Evolutionary conservation across 805 yeast genomes (phyloP).

Genomic region (Scheffersomyces spartinae): DNA sequence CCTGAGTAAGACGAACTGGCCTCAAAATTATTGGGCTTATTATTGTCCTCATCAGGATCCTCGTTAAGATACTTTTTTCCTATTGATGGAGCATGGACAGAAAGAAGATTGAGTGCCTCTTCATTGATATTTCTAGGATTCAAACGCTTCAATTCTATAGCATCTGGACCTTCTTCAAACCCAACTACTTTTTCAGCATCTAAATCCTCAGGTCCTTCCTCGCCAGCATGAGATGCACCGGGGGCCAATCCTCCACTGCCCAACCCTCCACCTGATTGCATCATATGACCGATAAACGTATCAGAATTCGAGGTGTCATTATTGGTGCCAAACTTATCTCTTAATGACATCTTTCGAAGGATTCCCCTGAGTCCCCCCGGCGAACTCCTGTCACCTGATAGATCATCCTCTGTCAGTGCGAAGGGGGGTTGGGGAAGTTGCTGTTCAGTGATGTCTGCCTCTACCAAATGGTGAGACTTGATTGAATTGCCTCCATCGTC

Average conservation of each 20-base stretch:
- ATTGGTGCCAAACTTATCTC: conserved; percentile 11
- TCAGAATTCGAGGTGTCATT: conserved; percentile 17
- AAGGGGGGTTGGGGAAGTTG: too few species aligned
- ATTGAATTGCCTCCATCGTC: too few species aligned
- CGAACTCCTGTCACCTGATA: too few species aligned
- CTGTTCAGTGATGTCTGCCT: too few species aligned
- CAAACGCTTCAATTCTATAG: conserved; percentile 34
- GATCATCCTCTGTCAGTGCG: too few species aligned
- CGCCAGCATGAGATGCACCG: conserved; percentile 18
- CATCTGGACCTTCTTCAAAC: conserved; percentile 16
- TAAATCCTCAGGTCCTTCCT: conserved; percentile 3
- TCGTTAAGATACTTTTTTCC: conserved; percentile 5
- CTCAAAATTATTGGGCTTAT: conserved; percentile 10
- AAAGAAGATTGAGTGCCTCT: conserved; percentile 46
- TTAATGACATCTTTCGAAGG: conserved; percentile 23
- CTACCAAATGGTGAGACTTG: too few species aligned
- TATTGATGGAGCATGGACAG: conserved; percentile 31
- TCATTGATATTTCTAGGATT: conserved; percentile 30
- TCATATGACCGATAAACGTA: conserved; percentile 27
- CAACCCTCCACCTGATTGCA: conserved; percentile 14
- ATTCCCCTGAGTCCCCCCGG: conserved; percentile 17
- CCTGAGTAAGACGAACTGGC: conserved; percentile 8
- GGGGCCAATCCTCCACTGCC: conserved; percentile 33
- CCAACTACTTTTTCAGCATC: conserved; percentile 28
- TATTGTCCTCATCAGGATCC: conserved; percentile 1